Evolutionary conservation across 108 stramenopile genomes (phyloP), one percentile per base, ranked within the genome.

Genomic region (Skeletonema menzelii): DNA sequence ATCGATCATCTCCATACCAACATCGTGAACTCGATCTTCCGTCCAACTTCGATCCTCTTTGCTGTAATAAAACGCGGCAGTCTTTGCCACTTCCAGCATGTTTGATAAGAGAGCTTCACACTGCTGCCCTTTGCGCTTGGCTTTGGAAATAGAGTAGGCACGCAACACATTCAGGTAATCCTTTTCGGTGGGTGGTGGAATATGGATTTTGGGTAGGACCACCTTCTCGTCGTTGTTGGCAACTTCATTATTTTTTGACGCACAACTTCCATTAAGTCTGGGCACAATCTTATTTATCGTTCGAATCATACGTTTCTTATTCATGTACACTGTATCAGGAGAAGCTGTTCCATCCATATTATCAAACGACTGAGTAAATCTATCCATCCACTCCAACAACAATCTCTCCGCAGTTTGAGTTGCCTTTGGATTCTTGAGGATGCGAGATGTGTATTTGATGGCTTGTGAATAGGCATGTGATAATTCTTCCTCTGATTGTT

Each of bases 381-480:
- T 26, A 12, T 61, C 63, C 60, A 80, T 79, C 82, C 77, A 79
- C 49, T 83, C 75, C 59, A 76, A 61, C 38, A 83, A 38, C 14
- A 79, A 35, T n/a, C 47, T 28, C 32, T 83, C 71, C 7, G 82
- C 77, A 37, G 37, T 56, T 11, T 11, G 26, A 10, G 80, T 70
- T 10, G 78, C 82, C 11, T 60, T 56, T 12, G 59, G 67, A 70
- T 67, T 66, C 2, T 79, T 75, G 20, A 28, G 47, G 12, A 79
- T 69, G 15, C 77, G 59, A 31, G 82, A 73, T 11, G 69, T 60
- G 47, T 83, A 83, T 59, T 80, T 83, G 58, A 83, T 83, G 3
- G 78, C 74, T 62, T 79, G 73, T 19, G 71, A 67, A 42, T 73
- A 78, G 4, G 78, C 72, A 57, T 32, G 58, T 4, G 74, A 28